These are phyloP conservation scores for Panicum hallii DNA, from an alignment of 202 grass and related monocot genomes.

Conservation along the genomic window DNA sequence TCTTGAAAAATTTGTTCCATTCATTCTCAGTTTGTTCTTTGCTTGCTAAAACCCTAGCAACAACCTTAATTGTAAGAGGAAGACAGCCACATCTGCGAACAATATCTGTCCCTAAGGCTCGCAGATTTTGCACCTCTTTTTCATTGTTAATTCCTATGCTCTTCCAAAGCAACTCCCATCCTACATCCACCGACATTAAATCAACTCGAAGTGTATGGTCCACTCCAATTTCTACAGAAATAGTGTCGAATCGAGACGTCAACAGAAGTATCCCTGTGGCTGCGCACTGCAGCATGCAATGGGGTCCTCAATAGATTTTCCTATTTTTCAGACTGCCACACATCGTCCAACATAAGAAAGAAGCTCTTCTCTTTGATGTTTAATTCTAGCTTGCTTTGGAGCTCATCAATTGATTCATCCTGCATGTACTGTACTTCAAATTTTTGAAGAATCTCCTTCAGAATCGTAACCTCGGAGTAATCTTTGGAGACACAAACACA, in stretches of 20 bases:
- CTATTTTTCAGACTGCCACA: slow-evolving; percentile 38
- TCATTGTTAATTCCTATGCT: slow-evolving; percentile 22
- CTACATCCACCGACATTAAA: slow-evolving; percentile 31
- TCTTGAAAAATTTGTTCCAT: slow-evolving; percentile 35
- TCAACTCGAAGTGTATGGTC: slow-evolving; percentile 12
- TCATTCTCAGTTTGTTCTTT: slow-evolving; percentile 22
- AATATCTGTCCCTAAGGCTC: slow-evolving; percentile 33
- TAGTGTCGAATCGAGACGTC: slow-evolving; percentile 37
- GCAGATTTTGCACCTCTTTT: slow-evolving; percentile 26
- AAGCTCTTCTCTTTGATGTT: background rate
- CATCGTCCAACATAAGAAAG: slow-evolving; percentile 57
- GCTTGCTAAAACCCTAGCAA: slow-evolving; percentile 3
- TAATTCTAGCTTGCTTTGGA: slow-evolving; percentile 11
- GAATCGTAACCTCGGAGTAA: too few relatives aligned
- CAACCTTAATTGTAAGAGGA: slow-evolving; percentile 47
- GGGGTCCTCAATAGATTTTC: background rate
- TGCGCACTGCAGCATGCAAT: background rate
- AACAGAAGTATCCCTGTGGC: background rate
- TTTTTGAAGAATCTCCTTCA: slow-evolving; percentile 36
- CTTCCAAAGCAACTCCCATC: slow-evolving; percentile 58
- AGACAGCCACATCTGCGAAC: slow-evolving; percentile 55
- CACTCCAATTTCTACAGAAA: slow-evolving; percentile 12
- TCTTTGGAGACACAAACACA: too few relatives aligned
- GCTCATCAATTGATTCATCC: slow-evolving; percentile 21
- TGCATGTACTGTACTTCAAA: background rate